Conservation (phyloP, 225 moss, liverwort and hornwort species). For the Neckera pumila region DNA sequence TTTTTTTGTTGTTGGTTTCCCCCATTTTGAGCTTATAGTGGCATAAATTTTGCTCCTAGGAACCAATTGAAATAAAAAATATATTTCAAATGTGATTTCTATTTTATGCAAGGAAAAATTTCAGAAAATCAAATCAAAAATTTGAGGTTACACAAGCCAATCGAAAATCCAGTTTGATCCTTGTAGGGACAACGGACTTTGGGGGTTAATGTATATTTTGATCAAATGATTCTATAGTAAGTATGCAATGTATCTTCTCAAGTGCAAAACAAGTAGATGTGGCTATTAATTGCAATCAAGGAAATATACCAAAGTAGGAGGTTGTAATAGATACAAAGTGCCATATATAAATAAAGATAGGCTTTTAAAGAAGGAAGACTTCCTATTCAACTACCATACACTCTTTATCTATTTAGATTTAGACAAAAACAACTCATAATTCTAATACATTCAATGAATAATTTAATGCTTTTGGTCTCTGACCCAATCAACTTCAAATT, state of each 20-base stretch:
- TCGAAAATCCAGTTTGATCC: too few species aligned
- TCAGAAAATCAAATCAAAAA: too few species aligned
- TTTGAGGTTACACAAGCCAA: too few species aligned
- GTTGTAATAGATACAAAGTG: neutral
- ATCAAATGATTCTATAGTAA: neutral
- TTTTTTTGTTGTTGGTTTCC: too few species aligned
- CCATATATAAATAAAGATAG: neutral
- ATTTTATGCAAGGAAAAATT: too few species aligned
- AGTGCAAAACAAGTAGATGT: neutral
- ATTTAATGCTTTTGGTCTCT: neutral
- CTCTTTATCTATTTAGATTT: fast-evolving
- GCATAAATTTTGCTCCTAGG: too few species aligned
- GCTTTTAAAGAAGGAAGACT: neutral
- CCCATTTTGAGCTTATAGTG: too few species aligned
- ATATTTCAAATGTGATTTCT: too few species aligned
- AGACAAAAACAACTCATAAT: fast-evolving
- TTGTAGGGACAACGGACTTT: too few species aligned
- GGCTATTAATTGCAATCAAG: neutral
- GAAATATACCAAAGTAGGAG: neutral
- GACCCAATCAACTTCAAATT: neutral
- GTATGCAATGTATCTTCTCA: neutral
- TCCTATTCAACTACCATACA: neutral
- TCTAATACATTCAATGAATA: neutral
- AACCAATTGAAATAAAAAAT: too few species aligned
- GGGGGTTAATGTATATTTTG: neutral